Conservation (phyloP, 805 yeast genomes). For the Tetrapisispora iriomotensis region DNA sequence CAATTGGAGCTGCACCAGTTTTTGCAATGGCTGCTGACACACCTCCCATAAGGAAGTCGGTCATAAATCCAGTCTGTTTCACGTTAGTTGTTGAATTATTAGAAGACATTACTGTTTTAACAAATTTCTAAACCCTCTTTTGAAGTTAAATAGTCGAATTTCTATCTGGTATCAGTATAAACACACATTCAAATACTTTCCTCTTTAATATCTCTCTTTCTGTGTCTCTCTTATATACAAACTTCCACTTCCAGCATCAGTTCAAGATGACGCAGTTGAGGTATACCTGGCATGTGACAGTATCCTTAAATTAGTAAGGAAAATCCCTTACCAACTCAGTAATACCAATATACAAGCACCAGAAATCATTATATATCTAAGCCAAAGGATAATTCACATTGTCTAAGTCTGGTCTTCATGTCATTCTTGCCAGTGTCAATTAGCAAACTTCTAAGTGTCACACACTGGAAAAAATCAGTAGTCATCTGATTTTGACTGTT, state of each 20-base stretch:
- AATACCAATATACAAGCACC: background rate
- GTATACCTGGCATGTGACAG: background rate
- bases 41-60: conserved; percentile 89
- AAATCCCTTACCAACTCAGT: background rate
- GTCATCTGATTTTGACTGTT: no score
- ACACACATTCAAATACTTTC: background rate
- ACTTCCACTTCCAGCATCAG: no score
- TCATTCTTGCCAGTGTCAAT: no score
- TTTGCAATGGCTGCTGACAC: conserved; percentile 94
- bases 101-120: background rate
- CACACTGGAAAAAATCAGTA: no score
- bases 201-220: no score
- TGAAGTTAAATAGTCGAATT: no score
- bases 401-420: no score
- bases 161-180: no score
- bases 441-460: no score
- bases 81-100: background rate
- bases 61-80: conserved; percentile 30
- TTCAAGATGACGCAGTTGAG: background rate
- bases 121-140: background rate
- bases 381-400: no score
- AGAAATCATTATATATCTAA: background rate
- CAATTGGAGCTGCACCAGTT: conserved; percentile 91
- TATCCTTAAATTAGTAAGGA: background rate
- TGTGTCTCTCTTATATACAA: no score